These are phyloP conservation scores for Dittrichia graveolens DNA, from an alignment of 129 eudicot species.

Conservation along the genomic window DNA sequence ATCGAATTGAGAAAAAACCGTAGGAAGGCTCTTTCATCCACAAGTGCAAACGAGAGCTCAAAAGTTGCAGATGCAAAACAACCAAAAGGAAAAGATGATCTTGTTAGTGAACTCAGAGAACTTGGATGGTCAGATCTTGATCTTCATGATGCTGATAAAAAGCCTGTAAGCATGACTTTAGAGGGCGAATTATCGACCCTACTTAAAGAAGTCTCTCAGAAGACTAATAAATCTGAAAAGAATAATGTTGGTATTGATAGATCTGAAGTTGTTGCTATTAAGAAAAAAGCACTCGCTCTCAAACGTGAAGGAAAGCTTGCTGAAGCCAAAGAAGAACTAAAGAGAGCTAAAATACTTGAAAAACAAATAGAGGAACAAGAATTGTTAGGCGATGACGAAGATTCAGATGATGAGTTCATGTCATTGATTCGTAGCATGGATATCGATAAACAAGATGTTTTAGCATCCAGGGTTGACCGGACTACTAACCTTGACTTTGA, in stretches of 20 bases:
- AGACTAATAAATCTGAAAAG: conserved; percentile 40
- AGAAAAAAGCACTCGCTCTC: conserved; percentile 77
- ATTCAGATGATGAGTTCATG: conserved; percentile 84
- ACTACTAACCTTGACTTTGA: conserved; percentile 49
- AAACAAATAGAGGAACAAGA: conserved; percentile 90
- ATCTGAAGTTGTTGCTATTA: conserved; percentile 66
- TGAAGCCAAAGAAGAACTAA: conserved; percentile 91
- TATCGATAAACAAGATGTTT: conserved; percentile 45
- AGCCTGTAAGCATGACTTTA: conserved; percentile 60
- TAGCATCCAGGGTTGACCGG: conserved; percentile 41
- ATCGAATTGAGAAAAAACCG: conserved; percentile 66
- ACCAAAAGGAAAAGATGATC: conserved; percentile 59
- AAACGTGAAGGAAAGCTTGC: conserved; percentile 81
- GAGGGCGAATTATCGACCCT: conserved; percentile 82
- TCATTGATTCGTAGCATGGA: conserved; percentile 72
- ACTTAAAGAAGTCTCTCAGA: conserved; percentile 55
- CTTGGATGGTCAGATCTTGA: conserved; percentile 94
- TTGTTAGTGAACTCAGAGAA: conserved; percentile 67
- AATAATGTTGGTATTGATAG: conserved; percentile 42
- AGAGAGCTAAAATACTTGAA: conserved; percentile 90
- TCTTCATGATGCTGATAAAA: conserved; percentile 64
- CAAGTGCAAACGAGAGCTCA: conserved; percentile 31
- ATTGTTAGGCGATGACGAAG: conserved; percentile 70
- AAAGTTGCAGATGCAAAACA: conserved; percentile 41
- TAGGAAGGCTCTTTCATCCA: conserved; percentile 59